Evolutionary conservation across 148 eudicot species (phyloP), one percentile per base, ranked within the genome.

Genomic region (Heliosperma pusillum): DNA sequence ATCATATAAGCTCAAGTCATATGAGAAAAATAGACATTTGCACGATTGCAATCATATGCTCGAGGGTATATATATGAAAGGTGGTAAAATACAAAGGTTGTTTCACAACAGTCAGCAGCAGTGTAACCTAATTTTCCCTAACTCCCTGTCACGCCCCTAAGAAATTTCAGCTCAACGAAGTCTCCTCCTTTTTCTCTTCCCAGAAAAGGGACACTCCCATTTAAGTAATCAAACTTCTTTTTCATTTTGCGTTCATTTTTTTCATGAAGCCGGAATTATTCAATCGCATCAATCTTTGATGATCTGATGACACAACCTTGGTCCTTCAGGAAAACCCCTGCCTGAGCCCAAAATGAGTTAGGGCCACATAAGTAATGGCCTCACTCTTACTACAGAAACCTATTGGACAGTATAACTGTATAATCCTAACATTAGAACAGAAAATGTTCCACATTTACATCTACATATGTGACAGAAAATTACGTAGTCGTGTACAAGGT

Each of bases 1-100:
- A 36, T 45, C 30, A 52, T n/a, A 69, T 55, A 53, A 72, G 74
- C 22, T n/a, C 27, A 47, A 29, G 25, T n/a, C 19, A 80, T 9
- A 5, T 60, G 27, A 57, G 26, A 13, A 60, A 42, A 15, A 61
- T 5, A 53, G 24, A 58, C 53, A 40, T 19, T 26, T 40, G 27
- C 66, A 65, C 25, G 16, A 71, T n/a, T 10, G 45, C 24, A 0
- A 65, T 25, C 15, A 29, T 21, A 67, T 42, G 58, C 33, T 33
- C 22, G 19, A 52, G 62, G 3, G 13, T 26, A 56, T 53, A 74
- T 22, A 53, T 24, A 64, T 53, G 42, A 53, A 11, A 76, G 19
- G 16, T 30, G 9, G 21, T 40, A 67, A 67, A 22, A n/a, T 42
- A 40, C 15, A 20, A 67, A 42, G 0, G 15, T 9, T 22, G 15